phyloP scores from a whole-genome alignment of 2,329 filamentous ascomycete genomes.

The Botryotinia narcissicola region DNA sequence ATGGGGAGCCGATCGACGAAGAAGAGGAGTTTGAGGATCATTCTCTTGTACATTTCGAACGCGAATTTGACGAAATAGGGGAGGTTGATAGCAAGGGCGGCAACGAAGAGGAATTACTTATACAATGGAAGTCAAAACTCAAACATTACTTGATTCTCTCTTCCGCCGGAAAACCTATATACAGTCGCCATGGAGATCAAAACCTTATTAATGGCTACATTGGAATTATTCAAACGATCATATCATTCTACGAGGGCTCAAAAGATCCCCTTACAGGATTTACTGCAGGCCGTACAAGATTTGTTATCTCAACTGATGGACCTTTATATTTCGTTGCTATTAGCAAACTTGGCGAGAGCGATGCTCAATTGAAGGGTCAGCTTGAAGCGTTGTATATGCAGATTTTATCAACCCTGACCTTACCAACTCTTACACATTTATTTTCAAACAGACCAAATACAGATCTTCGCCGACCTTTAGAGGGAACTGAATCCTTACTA shows the following conservation, averaged over 20 bases:
- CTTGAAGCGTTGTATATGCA: constrained; percentile 97
- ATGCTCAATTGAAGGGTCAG: constrained; percentile 80
- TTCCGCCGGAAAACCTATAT: constrained; percentile 94
- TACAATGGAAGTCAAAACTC: constrained; percentile 83
- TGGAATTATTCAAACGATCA: constrained; percentile 93
- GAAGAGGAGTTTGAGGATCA: constrained; percentile 48
- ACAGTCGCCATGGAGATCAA: constrained; percentile 90
- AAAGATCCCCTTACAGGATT: constrained; percentile 79
- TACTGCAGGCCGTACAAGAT: constrained; percentile 79
- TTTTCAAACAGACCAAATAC: constrained; percentile 91
- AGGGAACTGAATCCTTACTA: constrained; percentile 87
- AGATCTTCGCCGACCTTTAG: constrained; percentile 82
- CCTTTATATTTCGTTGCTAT: constrained; percentile 92
- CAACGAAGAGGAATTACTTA: constrained; percentile 55
- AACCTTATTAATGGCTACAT: constrained; percentile 90
- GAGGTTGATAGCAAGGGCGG: constrained; percentile 52
- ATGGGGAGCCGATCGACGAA: constrained; percentile 58
- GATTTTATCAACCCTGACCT: constrained; percentile 89
- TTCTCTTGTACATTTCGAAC: constrained; percentile 63
- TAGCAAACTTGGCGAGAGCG: constrained; percentile 88
- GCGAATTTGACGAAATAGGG: constrained; percentile 76
- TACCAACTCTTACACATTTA: constrained; percentile 81
- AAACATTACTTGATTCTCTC: constrained; percentile 98
- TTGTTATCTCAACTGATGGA: constrained; percentile 81
- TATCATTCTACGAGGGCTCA: constrained; percentile 88